phyloP scores from a whole-genome alignment of 140 eudicot genomes.

The Senecio squalidus region DNA sequence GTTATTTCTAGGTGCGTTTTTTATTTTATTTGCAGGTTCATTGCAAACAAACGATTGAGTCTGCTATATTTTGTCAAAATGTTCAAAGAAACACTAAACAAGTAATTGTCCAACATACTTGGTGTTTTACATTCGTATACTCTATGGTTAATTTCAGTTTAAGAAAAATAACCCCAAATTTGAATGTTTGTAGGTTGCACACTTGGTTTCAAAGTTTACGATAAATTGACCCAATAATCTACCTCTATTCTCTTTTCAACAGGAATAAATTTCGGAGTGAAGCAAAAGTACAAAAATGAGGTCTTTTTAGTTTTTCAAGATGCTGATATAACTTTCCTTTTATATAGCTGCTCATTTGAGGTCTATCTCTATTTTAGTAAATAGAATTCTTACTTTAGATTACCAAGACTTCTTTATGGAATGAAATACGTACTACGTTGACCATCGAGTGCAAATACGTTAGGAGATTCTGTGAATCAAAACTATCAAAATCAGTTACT shows the following conservation, averaged over 20 bases:
- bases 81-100: constrained; percentile 4
- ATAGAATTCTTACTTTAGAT: constrained; percentile 7
- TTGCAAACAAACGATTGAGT: neutral
- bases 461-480: constrained; percentile 1
- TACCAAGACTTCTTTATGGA: neutral
- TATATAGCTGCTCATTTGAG: constrained; percentile 16
- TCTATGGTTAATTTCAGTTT: neutral
- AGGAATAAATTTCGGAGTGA: constrained; percentile 21
- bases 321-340: neutral
- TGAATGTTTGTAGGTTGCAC: neutral
- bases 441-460: too few species aligned
- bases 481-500: neutral
- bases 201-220: neutral
- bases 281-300: constrained; percentile 14
- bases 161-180: neutral
- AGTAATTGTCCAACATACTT: neutral
- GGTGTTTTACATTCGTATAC: neutral
- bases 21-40: constrained; percentile 1
- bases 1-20: constrained; percentile 26
- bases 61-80: constrained; percentile 4
- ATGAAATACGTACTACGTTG: neutral
- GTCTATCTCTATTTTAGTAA: neutral
- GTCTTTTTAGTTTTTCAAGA: constrained; percentile 11
- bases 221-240: constrained; percentile 6
- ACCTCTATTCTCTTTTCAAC: neutral